Evolutionary conservation across 1,139 yeast species (phyloP), one percentile per base, ranked within the genome.

Genomic region (Blastobotrys serpentis): DNA sequence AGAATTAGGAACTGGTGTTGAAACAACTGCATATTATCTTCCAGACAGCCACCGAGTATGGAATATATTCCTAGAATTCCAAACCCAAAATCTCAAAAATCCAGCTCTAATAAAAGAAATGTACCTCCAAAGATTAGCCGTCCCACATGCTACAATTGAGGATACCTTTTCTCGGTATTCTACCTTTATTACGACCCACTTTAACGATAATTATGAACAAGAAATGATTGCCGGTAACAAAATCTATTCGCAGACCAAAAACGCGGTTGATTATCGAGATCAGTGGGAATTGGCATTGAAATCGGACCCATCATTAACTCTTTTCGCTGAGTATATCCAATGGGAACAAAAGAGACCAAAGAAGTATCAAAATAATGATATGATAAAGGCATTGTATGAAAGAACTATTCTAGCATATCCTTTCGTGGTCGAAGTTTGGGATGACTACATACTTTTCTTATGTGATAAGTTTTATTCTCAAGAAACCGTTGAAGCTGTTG

Each of bases 101-200:
- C 52, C 18, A 33, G 46, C 36, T 22, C 41, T 43, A 21, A 54
- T 68, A 36, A 61, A 63, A 43, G 59, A 60, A 3, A 49, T 72
- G 16, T 71, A 72, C 51, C 52, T 67, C 26, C 61, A 68, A 34
- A 59, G 80, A 23, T 62, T 80, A 2, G 53, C 64, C 7, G 58
- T 63, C 34, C 82, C 83, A 0, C 83, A 77, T 57, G 53, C 56
- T 1, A 55, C 62, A 4, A 50, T 80, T 3, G 72, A 71, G 1
- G 70, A 71, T 0, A 74, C 81, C 0, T 78, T 72, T 53, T 60
- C 69, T 13, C 68, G 66, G 6, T 71, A 67, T 43, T 79, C 84
- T 0, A 48, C 69, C 0, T 75, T 77, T 48, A 68, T 79, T 1
- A 69, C 81, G 1, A 2, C 46, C 11, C 47, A 51, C 16, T 50